Percentiles rank a stretch among this genome's conserved stretches.
Evolutionary conservation across 139 green algal species (phyloP).

Genomic region (Chlorella sp.): DNA sequence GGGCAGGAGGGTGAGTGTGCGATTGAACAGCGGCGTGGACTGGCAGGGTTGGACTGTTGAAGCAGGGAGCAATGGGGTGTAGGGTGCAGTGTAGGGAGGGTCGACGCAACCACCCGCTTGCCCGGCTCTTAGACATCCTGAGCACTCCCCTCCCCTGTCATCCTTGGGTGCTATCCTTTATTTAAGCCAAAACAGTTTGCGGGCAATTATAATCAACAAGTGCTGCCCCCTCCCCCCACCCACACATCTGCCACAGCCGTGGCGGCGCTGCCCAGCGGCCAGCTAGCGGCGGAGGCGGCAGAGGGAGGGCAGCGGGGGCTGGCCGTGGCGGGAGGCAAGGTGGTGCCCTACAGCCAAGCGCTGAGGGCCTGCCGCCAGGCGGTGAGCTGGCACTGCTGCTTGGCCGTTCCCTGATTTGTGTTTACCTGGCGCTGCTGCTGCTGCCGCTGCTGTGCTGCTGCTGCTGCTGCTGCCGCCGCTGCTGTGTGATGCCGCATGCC

Average conservation of each 20-base stretch:
- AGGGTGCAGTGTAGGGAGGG: too few species aligned
- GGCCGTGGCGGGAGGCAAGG: background rate
- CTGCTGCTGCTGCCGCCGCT: background rate
- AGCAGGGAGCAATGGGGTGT: too few species aligned
- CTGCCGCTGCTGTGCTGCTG: background rate
- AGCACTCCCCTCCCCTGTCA: too few species aligned
- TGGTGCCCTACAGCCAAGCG: background rate
- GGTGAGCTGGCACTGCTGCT: background rate
- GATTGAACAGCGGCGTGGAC: too few species aligned
- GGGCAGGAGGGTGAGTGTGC: too few species aligned
- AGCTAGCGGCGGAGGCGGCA: background rate
- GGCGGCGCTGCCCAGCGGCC: slow-evolving; percentile 24
- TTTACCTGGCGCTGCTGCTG: background rate
- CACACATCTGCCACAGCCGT: slow-evolving; percentile 4
- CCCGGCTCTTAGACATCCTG: too few species aligned
- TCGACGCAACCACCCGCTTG: too few species aligned
- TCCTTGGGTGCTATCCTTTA: too few species aligned
- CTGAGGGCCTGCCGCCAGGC: slow-evolving; percentile 18
- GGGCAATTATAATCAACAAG: too few species aligned
- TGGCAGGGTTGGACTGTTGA: too few species aligned
- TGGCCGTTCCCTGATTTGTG: background rate
- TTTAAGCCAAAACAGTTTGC: too few species aligned
- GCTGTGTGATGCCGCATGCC: background rate
- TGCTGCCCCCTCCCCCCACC: background rate
- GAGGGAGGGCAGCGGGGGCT: background rate